A percentile compares a stretch with the other conserved stretches of the same genome.
Conservation (phyloP, 225 moss, liverwort and hornwort genomes). For the Sphagnum contortum region DNA sequence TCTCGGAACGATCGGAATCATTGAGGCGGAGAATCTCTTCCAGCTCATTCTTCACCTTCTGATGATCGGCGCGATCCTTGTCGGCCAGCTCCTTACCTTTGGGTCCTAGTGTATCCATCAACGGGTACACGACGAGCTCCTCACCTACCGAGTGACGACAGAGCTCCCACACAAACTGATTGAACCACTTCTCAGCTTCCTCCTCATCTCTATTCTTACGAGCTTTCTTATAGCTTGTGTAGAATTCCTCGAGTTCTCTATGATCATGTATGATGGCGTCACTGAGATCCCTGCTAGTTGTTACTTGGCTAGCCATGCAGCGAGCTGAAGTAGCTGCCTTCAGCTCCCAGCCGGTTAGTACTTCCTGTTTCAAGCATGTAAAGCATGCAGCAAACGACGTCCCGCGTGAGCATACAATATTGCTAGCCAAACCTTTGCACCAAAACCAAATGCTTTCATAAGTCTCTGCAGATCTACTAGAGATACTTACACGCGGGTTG, state of each 20-base stretch:
- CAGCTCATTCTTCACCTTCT: slow-evolving; percentile 11
- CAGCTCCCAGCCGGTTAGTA: too few relatives aligned
- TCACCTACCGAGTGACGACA: slow-evolving; percentile 26
- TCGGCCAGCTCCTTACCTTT: slow-evolving; percentile 18
- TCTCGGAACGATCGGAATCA: slow-evolving; percentile 5
- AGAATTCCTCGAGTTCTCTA: slow-evolving; percentile 12
- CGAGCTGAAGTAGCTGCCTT: too few relatives aligned
- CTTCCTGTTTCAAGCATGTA: too few relatives aligned
- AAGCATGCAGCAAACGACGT: too few relatives aligned
- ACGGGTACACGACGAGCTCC: slow-evolving; percentile 30
- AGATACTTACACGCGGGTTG: too few relatives aligned
- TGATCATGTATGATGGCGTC: slow-evolving; percentile 22
- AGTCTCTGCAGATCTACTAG: too few relatives aligned
- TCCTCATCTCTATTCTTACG: slow-evolving; percentile 3
- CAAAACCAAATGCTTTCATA: too few relatives aligned
- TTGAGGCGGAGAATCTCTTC: slow-evolving; percentile 1
- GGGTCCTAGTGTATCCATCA: slow-evolving; percentile 5
- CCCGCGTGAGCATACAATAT: too few relatives aligned
- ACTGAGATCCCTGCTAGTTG: slow-evolving; percentile 5
- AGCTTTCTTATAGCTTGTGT: slow-evolving; percentile 16
- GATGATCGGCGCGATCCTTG: slow-evolving; percentile 23
- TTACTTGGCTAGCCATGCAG: too few relatives aligned
- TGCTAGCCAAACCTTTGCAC: too few relatives aligned
- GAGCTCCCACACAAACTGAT: slow-evolving; percentile 35
- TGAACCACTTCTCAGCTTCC: slow-evolving; percentile 27